These are phyloP conservation scores for Dryas octopetala DNA, from an alignment of 306 rosid genomes.

Conservation along the genomic window DNA sequence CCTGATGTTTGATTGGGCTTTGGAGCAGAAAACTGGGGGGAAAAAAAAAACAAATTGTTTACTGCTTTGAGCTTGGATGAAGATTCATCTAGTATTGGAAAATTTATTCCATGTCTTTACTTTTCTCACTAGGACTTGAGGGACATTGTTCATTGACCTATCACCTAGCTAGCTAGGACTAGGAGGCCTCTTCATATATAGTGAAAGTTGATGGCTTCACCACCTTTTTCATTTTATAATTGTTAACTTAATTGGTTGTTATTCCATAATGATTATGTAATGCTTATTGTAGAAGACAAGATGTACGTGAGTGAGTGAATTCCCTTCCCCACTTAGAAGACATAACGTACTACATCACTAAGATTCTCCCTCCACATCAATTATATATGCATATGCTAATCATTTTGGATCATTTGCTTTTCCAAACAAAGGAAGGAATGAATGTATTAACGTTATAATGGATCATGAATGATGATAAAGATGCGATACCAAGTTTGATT, in stretches of 20 bases:
- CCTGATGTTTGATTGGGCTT: background rate
- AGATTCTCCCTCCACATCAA: constrained; percentile 12
- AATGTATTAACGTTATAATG: too few relatives aligned
- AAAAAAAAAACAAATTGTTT: too few relatives aligned
- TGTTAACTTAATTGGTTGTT: background rate
- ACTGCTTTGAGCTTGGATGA: background rate
- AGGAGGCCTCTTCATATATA: background rate
- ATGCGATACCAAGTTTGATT: too few relatives aligned
- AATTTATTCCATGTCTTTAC: background rate
- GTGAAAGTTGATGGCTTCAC: background rate
- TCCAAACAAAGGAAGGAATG: background rate
- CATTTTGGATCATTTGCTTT: constrained; percentile 1
- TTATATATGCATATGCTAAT: background rate
- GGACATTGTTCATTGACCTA: background rate
- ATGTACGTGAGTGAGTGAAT: background rate
- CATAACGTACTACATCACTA: background rate
- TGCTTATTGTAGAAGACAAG: constrained; percentile 10
- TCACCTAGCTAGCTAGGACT: background rate
- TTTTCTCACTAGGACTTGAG: background rate
- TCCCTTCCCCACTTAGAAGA: background rate
- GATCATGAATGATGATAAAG: too few relatives aligned
- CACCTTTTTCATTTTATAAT: background rate
- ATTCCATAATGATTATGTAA: background rate
- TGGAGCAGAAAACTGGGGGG: too few relatives aligned
- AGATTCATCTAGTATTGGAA: background rate